Base-by-base conservation (phyloP, 108 stramenopile genomes). In the Pseudonitzschia pungens region DNA sequence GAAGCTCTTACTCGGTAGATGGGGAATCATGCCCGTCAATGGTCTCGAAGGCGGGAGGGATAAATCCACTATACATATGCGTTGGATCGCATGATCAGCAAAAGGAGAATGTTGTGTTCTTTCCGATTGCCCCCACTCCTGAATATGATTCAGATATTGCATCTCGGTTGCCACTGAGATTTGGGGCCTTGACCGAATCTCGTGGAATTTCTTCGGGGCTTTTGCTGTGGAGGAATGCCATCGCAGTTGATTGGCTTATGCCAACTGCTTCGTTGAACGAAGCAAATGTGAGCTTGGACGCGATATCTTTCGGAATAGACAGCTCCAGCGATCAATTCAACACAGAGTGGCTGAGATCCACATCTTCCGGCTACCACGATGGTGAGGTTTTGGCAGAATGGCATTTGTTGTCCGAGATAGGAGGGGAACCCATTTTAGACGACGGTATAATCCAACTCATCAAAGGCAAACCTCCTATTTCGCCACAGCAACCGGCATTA, bases 31-130 rank as follows among this genome's bases (percentile, higher is more conserved):
- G 60, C 36, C 60, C 60, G 15, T 15, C 21, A 20, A 62, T 0
- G 8, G 60, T 33, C 11, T n/a, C 0, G 16, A 33, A 62, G 0
- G 60, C 32, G 0, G 60, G 60, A 31, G 60, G 60, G 0, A 11
- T 62, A 9, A 62, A 62, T 40, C 33, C 60, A 40, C 29, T 10
- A 8, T 62, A 62, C 18, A 14, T 62, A n/a, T 62, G 60, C 36
- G 18, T 33, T 33, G 60, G 60, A 20, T 41, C 60, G 2, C 32
- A 62, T 41, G 60, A 41, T 10, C 8, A 31, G 18, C n/a, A 32
- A 62, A 62, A n/a, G 14, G 20, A n/a, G 7, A 62, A 0, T 22
- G 54, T 26, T 55, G 54, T 26, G 0, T 55, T 55, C 26, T 55
- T 55, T 26, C 54, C 54, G 16, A 55, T 55, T 55, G 54, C 54